Evolutionary conservation across 2,329 filamentous ascomycete species (phyloP).

Genomic region (Fusarium sp.): DNA sequence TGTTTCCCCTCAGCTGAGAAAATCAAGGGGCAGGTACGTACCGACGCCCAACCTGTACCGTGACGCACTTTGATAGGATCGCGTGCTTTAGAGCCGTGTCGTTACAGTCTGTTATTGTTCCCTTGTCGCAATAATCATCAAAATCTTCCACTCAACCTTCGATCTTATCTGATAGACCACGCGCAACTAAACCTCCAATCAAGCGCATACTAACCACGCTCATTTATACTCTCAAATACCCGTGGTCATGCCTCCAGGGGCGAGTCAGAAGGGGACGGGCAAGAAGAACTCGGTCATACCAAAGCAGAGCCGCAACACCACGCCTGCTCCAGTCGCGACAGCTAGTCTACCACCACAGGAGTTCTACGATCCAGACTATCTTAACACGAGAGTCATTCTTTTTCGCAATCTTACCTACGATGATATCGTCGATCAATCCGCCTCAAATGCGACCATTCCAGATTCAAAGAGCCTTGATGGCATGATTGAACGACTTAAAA

Average conservation of each 20-base stretch:
- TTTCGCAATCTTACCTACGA: conserved; percentile 73
- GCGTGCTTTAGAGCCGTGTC: conserved; percentile 25
- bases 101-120: conserved; percentile 19
- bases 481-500: conserved; percentile 71
- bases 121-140: conserved; percentile 28
- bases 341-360: conserved; percentile 66
- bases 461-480: conserved; percentile 72
- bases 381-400: conserved; percentile 70
- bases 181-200: not conserved
- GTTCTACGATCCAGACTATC: conserved; percentile 70
- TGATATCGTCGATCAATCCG: conserved; percentile 73
- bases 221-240: not conserved
- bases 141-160: conserved; percentile 2
- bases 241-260: conserved; percentile 64
- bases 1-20: conserved; percentile 5
- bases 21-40: conserved; percentile 30
- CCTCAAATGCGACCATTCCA: conserved; percentile 67
- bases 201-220: not conserved
- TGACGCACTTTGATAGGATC: conserved; percentile 35
- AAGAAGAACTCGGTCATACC: conserved; percentile 72
- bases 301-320: conserved; percentile 82
- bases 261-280: conserved; percentile 70
- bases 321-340: conserved; percentile 62
- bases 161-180: conserved; percentile 6
- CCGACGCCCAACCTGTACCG: conserved; percentile 8